Evolutionary conservation across 164 flowering plant genomes (phyloP), one percentile per base, ranked within the genome.

Genomic region (Houttuynia cordata): DNA sequence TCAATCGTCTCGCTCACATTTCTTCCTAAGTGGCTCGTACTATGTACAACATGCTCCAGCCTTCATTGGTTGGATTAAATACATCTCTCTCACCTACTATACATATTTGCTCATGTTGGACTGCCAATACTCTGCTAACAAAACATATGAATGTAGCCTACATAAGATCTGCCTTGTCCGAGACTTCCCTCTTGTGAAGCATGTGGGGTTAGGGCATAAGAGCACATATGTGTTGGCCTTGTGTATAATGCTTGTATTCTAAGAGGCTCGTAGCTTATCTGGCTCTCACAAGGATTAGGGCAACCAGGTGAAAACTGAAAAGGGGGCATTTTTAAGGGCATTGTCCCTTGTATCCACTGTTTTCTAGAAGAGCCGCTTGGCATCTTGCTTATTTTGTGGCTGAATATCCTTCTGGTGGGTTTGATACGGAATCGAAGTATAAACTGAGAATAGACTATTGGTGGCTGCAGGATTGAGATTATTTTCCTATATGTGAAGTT

Each of bases 11-110:
- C 76, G 83, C 68, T 81, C 34, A 34, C 76, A 0, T 86, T n/a
- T 83, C 64, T 67, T 71, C 8, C 73, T 86, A 3, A 74, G 84
- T 0, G 77, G 87, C 0, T 93, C 93, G 0, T 89, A 52, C 68
- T 85, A 75, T 21, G 83, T 86, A 13, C 83, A 78, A 45, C 65
- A 82, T 40, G 82, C 86, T 0, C 94, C 91, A 0, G 20, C 50
- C 0, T 85, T 81, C 70, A 78, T 89, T 0, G 42, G 71, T 0
- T 89, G 96, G 96, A 75, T 80, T 20, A 80, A 81, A 41, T 79
- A 83, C 70, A 0, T 86, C 0, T 86, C 91, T 0, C 61, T 74
- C 0, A 73, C 67, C 40, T 60, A 78, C 1, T 83, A 84, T 61
- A 65, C 78, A 0, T 86, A 70, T 58, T 78, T 80, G 74, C 80